Base-by-base conservation (phyloP, 1,139 yeast species). In the Lodderomyces theae region DNA sequence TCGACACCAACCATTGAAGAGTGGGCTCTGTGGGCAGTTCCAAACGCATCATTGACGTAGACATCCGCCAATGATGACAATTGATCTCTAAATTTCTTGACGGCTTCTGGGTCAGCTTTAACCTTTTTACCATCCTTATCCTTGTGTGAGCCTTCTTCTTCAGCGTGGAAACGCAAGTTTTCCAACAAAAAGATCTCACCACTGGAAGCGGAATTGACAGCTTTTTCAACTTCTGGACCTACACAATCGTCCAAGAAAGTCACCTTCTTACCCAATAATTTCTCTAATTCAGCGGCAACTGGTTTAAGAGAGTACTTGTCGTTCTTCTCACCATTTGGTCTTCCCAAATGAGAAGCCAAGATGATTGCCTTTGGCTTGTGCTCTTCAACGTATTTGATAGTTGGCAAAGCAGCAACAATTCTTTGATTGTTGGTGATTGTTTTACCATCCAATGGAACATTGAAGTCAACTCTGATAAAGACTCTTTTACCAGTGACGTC, bases 11-110 rank as follows among this genome's bases (percentile, higher is more conserved):
- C 97, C 88, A 92, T 89, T 38, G 97, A 90, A 40, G 97, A 88
- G 77, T 90, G 97, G 50, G 97, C 97, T 77, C 97, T 87, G 83
- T 90, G 97, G 42, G 97, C 96, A 51, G 97, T 92, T 64, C 97
- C 97, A 60, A 90, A 90, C 45, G 97, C 97, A 66, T 90, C 97
- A 70, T 90, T 90, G 66, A 90, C 82, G 74, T 90, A 90, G 52
- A 90, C 95, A 60, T 90, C 97, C 53, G 96, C 97, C 60, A 90
- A 77, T 45, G 86, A 70, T 58, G 96, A 86, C 72, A 90, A 81
- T 61, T 85, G 82, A 57, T 77, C 61, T 79, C 97, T 86, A 85
- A 90, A 90, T 60, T 74, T 79, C 64, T 77, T 81, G 55, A 90
- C 96, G 52, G 69, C 86, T 58, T 77, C 95, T 53, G 82, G 75